A percentile compares a stretch with the other conserved stretches of the same genome.
Conservation (phyloP, 2,329 filamentous ascomycete genomes). For the Sclerotinia trifoliorum region DNA sequence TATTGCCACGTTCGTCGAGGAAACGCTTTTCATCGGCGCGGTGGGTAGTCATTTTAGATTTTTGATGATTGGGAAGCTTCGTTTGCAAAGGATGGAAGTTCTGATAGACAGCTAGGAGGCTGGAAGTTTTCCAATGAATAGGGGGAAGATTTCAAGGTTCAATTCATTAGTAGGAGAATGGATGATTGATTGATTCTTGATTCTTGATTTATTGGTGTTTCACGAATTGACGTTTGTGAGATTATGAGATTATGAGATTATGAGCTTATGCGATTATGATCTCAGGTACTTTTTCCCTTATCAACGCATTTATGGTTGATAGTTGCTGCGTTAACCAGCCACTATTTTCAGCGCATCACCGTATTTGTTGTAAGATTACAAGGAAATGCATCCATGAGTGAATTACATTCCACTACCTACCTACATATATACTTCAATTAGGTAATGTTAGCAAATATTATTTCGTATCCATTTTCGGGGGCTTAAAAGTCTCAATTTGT, state of each 20-base stretch:
- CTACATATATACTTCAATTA: not conserved
- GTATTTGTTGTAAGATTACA: not conserved
- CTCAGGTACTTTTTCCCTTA: slow-evolving; percentile 11
- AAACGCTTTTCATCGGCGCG: slow-evolving; percentile 78
- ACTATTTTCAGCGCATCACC: slow-evolving; percentile 14
- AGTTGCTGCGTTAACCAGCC: slow-evolving; percentile 19
- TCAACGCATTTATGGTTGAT: slow-evolving; percentile 9
- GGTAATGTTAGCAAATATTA: not conserved
- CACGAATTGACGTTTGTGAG: not conserved
- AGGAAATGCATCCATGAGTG: too few species aligned
- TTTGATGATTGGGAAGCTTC: slow-evolving; percentile 1
- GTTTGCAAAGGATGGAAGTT: not conserved
- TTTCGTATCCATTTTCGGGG: not conserved
- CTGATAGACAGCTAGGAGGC: not conserved
- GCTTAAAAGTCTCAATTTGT: not conserved
- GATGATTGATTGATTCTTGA: not conserved
- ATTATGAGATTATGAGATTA: not conserved
- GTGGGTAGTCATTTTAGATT: slow-evolving; percentile 48
- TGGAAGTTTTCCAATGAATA: not conserved
- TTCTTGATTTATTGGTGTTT: not conserved
- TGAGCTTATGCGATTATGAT: too few species aligned
- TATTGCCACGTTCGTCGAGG: slow-evolving; percentile 87
- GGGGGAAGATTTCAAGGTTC: not conserved
- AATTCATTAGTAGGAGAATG: not conserved
- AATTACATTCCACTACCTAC: too few species aligned